Percentiles rank a stretch among this genome's conserved stretches.
phyloP scores from a whole-genome alignment of 2,329 filamentous ascomycete species.

The Exophiala phaeomuriformis region DNA sequence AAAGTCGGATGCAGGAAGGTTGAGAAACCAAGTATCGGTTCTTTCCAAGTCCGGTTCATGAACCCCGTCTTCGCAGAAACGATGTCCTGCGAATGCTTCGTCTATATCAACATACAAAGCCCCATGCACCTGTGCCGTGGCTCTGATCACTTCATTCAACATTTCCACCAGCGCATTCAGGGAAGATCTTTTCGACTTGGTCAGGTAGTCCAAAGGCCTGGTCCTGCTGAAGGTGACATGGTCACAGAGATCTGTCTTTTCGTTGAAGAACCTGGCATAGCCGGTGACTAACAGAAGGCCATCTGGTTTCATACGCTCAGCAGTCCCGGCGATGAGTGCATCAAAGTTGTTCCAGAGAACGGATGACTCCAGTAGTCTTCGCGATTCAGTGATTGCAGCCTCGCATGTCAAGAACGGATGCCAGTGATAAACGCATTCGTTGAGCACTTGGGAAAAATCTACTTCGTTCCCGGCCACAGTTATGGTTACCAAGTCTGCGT shows the following conservation, averaged over 20 bases:
- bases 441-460: slow-evolving; percentile 28
- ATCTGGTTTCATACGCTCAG: slow-evolving; percentile 5
- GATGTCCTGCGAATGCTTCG: slow-evolving; percentile 25
- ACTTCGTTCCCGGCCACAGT: slow-evolving; percentile 30
- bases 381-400: slow-evolving; percentile 17
- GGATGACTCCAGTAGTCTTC: slow-evolving; percentile 21
- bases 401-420: slow-evolving; percentile 20
- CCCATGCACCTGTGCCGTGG: slow-evolving; percentile 23
- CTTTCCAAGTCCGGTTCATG: slow-evolving; percentile 22
- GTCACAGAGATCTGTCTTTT: slow-evolving; percentile 22
- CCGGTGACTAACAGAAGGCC: slow-evolving; percentile 25
- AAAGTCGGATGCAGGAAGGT: slow-evolving; percentile 9
- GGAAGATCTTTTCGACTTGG: slow-evolving; percentile 22
- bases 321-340: slow-evolving; percentile 16
- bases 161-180: slow-evolving; percentile 25
- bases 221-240: slow-evolving; percentile 27
- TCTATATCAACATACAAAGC: slow-evolving; percentile 29
- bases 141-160: slow-evolving; percentile 28
- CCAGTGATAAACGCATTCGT: slow-evolving; percentile 29
- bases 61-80: slow-evolving; percentile 28
- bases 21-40: slow-evolving; percentile 30
- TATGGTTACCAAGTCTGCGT: slow-evolving; percentile 25
- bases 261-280: slow-evolving; percentile 27
- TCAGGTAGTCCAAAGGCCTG: slow-evolving; percentile 22
- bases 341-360: slow-evolving; percentile 22